phyloP scores from a whole-genome alignment of 2,329 filamentous ascomycete species.

The Xylaria arbuscula region DNA sequence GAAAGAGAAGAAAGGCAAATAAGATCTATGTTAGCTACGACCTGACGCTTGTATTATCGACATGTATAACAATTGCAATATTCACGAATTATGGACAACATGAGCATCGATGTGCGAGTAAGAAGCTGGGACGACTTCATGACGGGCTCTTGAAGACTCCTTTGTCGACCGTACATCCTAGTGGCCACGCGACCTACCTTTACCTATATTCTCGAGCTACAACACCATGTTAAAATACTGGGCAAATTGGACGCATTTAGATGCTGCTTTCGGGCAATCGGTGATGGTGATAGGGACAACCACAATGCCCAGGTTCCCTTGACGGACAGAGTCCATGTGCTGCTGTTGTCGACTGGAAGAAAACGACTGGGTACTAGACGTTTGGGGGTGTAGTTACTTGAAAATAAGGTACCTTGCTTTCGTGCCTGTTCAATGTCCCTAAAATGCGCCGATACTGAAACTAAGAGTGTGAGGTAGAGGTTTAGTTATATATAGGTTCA shows the following conservation, averaged over 20 bases:
- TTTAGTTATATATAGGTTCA: not conserved
- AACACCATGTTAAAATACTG: not conserved
- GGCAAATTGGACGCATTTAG: not conserved
- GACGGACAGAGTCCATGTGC: too few species aligned
- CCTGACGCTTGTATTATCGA: slow-evolving; percentile 28
- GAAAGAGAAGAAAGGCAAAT: slow-evolving; percentile 27
- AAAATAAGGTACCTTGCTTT: not conserved
- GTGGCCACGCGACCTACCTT: not conserved
- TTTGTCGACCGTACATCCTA: not conserved
- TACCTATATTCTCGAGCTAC: not conserved
- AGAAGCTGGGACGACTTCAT: not conserved
- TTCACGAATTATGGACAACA: slow-evolving; percentile 14
- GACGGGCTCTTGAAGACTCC: not conserved
- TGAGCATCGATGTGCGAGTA: not conserved
- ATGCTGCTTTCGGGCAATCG: not conserved
- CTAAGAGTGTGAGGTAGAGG: not conserved
- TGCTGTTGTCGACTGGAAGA: not conserved
- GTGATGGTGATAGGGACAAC: not conserved
- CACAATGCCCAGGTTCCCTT: too few species aligned
- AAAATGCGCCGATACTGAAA: not conserved
- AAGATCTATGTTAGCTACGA: not conserved
- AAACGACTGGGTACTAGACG: not conserved
- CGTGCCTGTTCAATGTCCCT: too few species aligned
- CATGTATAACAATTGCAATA: slow-evolving; percentile 29
- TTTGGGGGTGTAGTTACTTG: not conserved